A percentile compares a stretch with the other conserved stretches of the same genome.
Evolutionary conservation across 208 protist genomes (phyloP).

Genomic region (Trypanosoma cruzi): DNA sequence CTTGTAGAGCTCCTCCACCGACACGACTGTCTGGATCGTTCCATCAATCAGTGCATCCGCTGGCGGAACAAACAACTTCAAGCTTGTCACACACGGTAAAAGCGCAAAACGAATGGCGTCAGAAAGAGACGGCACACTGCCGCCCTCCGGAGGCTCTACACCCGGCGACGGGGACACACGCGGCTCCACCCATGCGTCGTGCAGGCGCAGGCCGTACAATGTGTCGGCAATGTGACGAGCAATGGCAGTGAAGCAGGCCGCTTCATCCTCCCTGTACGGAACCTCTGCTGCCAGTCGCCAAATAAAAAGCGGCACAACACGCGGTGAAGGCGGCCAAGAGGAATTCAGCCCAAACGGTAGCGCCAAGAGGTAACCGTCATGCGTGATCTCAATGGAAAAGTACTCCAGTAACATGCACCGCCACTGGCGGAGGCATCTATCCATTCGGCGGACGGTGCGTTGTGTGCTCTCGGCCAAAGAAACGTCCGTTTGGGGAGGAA

Average conservation of each 20-base stretch:
- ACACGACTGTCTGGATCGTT: conserved; percentile 69
- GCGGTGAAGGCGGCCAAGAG: conserved; percentile 66
- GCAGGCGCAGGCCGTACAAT: conserved; percentile 56
- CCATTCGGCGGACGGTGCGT: conserved; percentile 48
- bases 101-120: conserved; percentile 63
- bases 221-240: conserved; percentile 67
- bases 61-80: conserved; percentile 60
- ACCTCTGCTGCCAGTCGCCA: conserved; percentile 71
- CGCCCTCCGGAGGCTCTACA: conserved; percentile 1
- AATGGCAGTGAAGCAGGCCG: conserved; percentile 68
- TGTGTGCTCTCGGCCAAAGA: conserved; percentile 16
- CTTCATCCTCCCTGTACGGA: conserved; percentile 67
- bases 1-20: conserved; percentile 89
- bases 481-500: conserved; percentile 25
- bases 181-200: conserved; percentile 14
- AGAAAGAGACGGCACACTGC: conserved; percentile 17
- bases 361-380: conserved; percentile 43
- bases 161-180: neutral
- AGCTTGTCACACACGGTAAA: conserved; percentile 67
- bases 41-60: conserved; percentile 56
- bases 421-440: conserved; percentile 55
- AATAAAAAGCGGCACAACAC: conserved; percentile 64
- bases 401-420: conserved; percentile 82
- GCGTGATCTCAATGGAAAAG: conserved; percentile 66
- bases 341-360: conserved; percentile 65